These are phyloP conservation scores for Macaranga tanarius DNA, from an alignment of 441 rosid genomes.

Conservation along the genomic window DNA sequence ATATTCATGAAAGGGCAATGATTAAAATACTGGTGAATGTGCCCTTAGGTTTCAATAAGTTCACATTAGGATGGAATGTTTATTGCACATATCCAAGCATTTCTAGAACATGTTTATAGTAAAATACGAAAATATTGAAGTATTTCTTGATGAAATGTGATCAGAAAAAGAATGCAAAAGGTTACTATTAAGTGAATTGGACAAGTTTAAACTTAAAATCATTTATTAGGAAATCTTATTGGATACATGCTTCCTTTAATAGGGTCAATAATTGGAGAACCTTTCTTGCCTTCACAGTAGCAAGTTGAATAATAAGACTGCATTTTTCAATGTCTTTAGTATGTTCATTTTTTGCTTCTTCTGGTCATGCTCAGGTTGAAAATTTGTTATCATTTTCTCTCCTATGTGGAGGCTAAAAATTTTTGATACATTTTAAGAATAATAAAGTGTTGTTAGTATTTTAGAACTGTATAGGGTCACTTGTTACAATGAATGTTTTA, in stretches of 20 bases:
- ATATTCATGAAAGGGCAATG: no score
- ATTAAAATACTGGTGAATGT: no score
- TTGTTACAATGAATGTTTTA: background rate
- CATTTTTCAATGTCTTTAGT: no score
- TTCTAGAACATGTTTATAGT: background rate
- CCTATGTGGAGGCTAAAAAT: background rate
- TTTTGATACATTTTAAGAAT: background rate
- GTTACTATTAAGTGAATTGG: background rate
- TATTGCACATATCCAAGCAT: no score
- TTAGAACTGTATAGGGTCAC: background rate
- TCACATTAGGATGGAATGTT: no score
- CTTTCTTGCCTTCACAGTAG: background rate
- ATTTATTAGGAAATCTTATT: background rate
- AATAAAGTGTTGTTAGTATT: background rate
- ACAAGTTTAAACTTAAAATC: background rate
- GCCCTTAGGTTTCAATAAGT: no score
- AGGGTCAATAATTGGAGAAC: background rate
- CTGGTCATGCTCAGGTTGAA: background rate
- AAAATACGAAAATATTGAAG: background rate
- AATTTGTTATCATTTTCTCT: background rate
- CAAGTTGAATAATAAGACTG: background rate
- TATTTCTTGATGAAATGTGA: background rate
- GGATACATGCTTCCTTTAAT: background rate
- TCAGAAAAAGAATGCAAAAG: background rate
- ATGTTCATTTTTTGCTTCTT: background rate